A percentile compares a stretch with the other conserved stretches of the same genome.
These are phyloP conservation scores for Paramyrothecium roridum DNA, from an alignment of 2,329 filamentous ascomycete genomes.

Conservation along the genomic window DNA sequence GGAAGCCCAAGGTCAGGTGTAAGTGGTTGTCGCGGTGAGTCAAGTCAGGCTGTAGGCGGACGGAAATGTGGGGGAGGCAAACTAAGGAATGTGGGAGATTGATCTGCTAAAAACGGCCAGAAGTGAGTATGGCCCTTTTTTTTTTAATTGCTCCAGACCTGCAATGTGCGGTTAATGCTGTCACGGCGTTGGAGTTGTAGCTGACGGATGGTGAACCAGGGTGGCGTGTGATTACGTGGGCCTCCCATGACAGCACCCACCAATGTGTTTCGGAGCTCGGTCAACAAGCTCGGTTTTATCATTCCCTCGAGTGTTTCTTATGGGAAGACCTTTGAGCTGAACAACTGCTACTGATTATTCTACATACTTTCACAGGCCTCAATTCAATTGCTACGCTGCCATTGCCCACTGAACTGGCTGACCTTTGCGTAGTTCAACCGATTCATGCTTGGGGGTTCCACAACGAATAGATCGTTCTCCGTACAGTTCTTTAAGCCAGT, in stretches of 20 bases:
- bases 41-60: background rate
- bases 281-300: background rate
- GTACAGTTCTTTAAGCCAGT: too few relatives aligned
- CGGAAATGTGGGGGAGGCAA: background rate
- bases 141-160: background rate
- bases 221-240: background rate
- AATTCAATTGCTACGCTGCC: too few relatives aligned
- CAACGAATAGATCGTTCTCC: too few relatives aligned
- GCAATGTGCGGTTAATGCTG: background rate
- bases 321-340: too few relatives aligned
- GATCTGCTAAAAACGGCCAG: background rate
- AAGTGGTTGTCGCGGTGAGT: background rate
- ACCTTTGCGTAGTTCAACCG: too few relatives aligned
- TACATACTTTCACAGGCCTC: too few relatives aligned
- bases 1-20: background rate
- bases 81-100: background rate
- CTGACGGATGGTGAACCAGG: background rate
- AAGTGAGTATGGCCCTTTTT: background rate
- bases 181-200: background rate
- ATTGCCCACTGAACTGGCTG: too few relatives aligned
- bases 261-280: conserved; percentile 4
- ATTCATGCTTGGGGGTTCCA: too few relatives aligned
- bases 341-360: too few relatives aligned
- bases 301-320: too few relatives aligned
- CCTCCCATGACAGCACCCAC: background rate